phyloP scores from a whole-genome alignment of 352 stramenopile genomes.

The Phytophthora sojae region DNA sequence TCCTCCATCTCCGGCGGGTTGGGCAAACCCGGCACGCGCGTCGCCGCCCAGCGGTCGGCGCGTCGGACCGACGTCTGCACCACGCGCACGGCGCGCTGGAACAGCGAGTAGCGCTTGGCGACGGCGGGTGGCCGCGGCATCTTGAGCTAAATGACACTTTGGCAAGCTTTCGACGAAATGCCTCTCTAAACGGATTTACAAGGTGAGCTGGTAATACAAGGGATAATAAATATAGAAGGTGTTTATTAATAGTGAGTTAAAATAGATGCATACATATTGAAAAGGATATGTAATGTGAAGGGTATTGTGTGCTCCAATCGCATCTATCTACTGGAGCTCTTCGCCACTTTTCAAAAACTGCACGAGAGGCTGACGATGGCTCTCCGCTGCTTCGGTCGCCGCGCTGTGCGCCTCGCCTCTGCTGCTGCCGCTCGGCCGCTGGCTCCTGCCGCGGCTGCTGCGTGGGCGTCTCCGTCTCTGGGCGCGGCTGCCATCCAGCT shows the following conservation, averaged over 20 bases:
- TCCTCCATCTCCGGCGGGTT: conserved; percentile 72
- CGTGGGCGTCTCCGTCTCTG: conserved; percentile 14
- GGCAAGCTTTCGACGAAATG: background rate
- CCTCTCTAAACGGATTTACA: background rate
- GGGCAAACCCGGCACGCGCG: conserved; percentile 70
- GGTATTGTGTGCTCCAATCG: background rate
- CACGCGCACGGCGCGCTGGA: conserved; percentile 77
- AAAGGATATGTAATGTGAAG: background rate
- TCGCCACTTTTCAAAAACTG: conserved; percentile 16
- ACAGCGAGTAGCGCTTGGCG: conserved; percentile 77
- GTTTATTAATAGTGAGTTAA: background rate
- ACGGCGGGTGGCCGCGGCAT: conserved; percentile 23
- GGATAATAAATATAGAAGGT: background rate
- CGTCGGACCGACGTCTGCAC: conserved; percentile 70
- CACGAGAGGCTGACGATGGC: conserved; percentile 40
- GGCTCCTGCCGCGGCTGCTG: conserved; percentile 6
- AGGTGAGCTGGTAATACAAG: background rate
- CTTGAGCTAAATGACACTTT: background rate
- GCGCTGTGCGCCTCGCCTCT: conserved; percentile 32
- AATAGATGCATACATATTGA: background rate
- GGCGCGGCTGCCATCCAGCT: conserved; percentile 15
- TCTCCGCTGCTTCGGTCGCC: conserved; percentile 32
- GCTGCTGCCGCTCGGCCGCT: conserved; percentile 20
- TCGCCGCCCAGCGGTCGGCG: conserved; percentile 56
- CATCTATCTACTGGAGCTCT: background rate